Evolutionary conservation across 2,329 filamentous ascomycete genomes (phyloP).

Genomic region (Keithomyces neogunnii): DNA sequence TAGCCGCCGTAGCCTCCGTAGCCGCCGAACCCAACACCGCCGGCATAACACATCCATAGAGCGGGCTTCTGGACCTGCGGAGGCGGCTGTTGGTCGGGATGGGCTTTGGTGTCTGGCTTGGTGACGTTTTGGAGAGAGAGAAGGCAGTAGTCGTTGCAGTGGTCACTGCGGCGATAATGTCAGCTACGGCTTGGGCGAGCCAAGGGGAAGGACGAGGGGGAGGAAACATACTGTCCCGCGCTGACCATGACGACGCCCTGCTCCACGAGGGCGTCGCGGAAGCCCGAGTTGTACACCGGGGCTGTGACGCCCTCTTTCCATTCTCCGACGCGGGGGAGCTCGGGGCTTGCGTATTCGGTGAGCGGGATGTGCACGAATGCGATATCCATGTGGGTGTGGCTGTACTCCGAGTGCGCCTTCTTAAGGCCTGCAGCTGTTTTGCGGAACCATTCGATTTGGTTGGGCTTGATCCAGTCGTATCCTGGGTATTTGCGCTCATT

Average conservation of each 20-base stretch:
- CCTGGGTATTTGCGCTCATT: conserved; percentile 83
- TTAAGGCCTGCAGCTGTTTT: conserved; percentile 66
- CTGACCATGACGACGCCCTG: conserved; percentile 81
- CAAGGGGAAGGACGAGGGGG: background rate
- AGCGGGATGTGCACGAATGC: conserved; percentile 97
- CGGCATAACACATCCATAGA: conserved; percentile 98
- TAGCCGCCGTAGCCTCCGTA: conserved; percentile 89
- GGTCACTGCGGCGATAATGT: conserved; percentile 50
- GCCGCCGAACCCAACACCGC: conserved; percentile 84
- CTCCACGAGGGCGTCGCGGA: conserved; percentile 80
- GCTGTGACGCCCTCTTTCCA: conserved; percentile 83
- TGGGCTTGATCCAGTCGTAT: conserved; percentile 95
- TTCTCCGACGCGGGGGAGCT: conserved; percentile 53
- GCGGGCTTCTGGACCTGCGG: conserved; percentile 40
- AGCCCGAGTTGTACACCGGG: conserved; percentile 83
- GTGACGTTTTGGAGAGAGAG: conserved; percentile 41
- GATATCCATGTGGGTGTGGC: conserved; percentile 87
- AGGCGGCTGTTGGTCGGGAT: conserved; percentile 5
- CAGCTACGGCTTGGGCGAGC: conserved; percentile 7
- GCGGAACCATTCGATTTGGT: conserved; percentile 92
- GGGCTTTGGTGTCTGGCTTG: conserved; percentile 3
- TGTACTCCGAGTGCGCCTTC: conserved; percentile 73
- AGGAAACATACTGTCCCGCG: conserved; percentile 68
- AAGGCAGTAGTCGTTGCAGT: conserved; percentile 94
- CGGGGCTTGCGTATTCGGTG: conserved; percentile 67